A percentile compares a stretch with the other conserved stretches of the same genome.
Conservation (phyloP, 805 yeast species). For the Ogataea trehaloabstinens region DNA sequence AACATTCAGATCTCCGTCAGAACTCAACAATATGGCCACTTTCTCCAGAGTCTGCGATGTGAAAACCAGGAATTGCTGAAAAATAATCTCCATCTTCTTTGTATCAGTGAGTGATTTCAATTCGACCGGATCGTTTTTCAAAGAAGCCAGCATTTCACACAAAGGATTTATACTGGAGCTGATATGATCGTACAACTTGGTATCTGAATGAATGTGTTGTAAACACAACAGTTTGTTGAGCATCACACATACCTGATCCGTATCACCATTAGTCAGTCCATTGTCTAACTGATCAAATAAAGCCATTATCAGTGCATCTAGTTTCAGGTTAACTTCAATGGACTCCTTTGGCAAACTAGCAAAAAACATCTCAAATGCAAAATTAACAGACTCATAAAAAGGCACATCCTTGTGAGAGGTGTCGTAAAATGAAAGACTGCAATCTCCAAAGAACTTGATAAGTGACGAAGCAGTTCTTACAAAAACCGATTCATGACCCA, state of each 20-base stretch:
- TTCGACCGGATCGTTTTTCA: constrained; percentile 1
- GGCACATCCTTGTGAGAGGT: constrained; percentile 3
- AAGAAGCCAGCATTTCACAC: constrained; percentile 6
- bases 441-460: constrained; percentile 21
- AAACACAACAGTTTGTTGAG: constrained; percentile 13
- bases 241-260: constrained; percentile 4
- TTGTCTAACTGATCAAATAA: constrained; percentile 5
- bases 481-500: constrained; percentile 14
- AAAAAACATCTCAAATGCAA: constrained; percentile 19
- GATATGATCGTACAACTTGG: constrained; percentile 5
- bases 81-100: constrained; percentile 5
- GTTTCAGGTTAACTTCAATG: constrained; percentile 15
- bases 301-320: constrained; percentile 20
- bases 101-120: constrained; percentile 3
- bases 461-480: constrained; percentile 11
- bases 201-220: constrained; percentile 4
- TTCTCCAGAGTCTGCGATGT: constrained; percentile 15
- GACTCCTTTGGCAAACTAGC: constrained; percentile 11
- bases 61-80: constrained; percentile 9
- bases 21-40: constrained; percentile 9
- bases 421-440: constrained; percentile 14
- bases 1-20: constrained; percentile 11
- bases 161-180: constrained; percentile 6
- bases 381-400: constrained; percentile 22
- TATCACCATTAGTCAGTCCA: constrained; percentile 5